Evolutionary conservation across 2,329 filamentous ascomycete species (phyloP).

Genomic region (Botryotinia convoluta): DNA sequence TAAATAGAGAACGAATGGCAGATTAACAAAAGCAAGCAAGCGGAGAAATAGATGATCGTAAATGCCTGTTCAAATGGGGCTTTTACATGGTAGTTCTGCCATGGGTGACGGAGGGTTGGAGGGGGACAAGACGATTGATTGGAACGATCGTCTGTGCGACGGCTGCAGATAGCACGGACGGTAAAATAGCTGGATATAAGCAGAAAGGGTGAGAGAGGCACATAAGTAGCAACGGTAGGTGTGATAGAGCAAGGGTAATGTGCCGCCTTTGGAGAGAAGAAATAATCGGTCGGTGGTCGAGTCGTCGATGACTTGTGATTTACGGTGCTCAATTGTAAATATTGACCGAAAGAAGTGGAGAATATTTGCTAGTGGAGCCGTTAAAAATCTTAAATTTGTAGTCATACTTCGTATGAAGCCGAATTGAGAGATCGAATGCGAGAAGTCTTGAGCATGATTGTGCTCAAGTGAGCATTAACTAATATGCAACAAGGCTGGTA

Average conservation of each 20-base stretch:
- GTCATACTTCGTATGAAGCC: neutral
- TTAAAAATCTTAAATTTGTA: neutral
- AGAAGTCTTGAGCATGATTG: neutral
- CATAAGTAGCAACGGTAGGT: neutral
- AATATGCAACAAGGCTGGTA: neutral
- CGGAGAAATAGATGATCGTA: constrained; percentile 8
- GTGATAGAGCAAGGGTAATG: neutral
- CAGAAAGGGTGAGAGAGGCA: neutral
- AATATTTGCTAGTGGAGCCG: neutral
- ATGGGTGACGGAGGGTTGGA: neutral
- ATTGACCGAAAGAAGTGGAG: neutral
- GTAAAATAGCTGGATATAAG: neutral
- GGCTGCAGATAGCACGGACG: constrained; percentile 7
- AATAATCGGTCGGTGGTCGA: neutral
- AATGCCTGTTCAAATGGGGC: neutral
- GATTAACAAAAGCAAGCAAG: neutral
- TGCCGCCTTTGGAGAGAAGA: neutral
- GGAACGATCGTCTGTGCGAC: neutral
- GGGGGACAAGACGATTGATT: constrained; percentile 9
- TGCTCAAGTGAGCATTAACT: neutral
- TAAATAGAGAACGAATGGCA: neutral
- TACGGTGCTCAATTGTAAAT: neutral
- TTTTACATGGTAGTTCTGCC: constrained; percentile 7
- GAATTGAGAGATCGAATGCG: neutral
- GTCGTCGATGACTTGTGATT: constrained; percentile 1